Base-by-base conservation (phyloP, 768 basidiomycete species). In the Jaapia argillacea region DNA sequence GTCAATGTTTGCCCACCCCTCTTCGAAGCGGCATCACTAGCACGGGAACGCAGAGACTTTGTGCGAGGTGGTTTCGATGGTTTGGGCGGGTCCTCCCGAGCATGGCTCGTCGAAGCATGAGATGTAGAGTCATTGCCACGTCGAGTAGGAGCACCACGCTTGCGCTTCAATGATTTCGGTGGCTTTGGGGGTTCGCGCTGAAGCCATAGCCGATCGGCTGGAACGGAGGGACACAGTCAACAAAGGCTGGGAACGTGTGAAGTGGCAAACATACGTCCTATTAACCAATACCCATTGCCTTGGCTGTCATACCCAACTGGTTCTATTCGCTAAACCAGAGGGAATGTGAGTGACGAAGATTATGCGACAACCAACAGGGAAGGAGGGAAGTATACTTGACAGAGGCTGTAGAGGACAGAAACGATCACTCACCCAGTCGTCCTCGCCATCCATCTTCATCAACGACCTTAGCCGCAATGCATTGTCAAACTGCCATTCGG, bases 401-500 rank as follows among this genome's bases (percentile, higher is more conserved):
- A 4, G 23, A 36, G 21, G 27, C 4, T 23, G 21, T 39, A 3
- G 28, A 10, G 24, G 26, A n/a, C n/a, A n/a, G n/a, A n/a, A n/a
- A n/a, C 7, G 21, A 55, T 22, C 6, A 66, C 82, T 51, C 45
- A 86, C 89, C 89, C 89, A 92, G 24, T 72, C 63, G 21, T 81
- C 84, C 35, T 89, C 87, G 48, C 88, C 86, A 44, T 88, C 87
- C 41, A 67, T 74, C 54, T 77, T 83, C 85, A 90, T 88, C 38
- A 83, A 60, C 36, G 68, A 69, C 45, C 86, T 70, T 18, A 91
- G 53, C 43, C 82, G 71, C 42, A 70, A 68, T 4, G 85, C 75
- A 54, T 86, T 85, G 46, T 87, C 80, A 49, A 91, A 89, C 53
- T 88, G 85, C 89, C 89, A 92, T 61, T 92, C 89, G 23, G 71